A percentile compares a stretch with the other conserved stretches of the same genome.
phyloP scores from a whole-genome alignment of 495 filamentous ascomycete species.

The Neurospora tetrasperma region DNA sequence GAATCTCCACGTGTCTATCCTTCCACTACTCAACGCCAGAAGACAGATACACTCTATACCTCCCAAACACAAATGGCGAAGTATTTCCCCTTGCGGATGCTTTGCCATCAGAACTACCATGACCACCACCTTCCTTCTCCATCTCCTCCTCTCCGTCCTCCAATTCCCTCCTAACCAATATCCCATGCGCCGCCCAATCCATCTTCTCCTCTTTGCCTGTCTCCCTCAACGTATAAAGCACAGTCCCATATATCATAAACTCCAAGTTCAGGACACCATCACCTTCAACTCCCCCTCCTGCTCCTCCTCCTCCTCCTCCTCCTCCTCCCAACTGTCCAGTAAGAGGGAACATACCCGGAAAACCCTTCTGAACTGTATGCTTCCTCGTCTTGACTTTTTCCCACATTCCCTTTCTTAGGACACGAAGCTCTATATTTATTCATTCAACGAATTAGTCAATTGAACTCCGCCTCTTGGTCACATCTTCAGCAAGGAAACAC shows the following conservation, averaged over 20 bases:
- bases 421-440: constrained; percentile 12
- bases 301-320: not conserved
- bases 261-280: not conserved
- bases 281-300: not conserved
- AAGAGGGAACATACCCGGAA: constrained; percentile 16
- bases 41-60: not conserved
- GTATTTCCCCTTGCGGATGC: not conserved
- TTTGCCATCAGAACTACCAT: not conserved
- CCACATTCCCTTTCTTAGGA: constrained; percentile 18
- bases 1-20: not conserved
- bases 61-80: not conserved
- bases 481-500: too few species aligned
- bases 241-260: constrained; percentile 26
- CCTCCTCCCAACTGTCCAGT: not conserved
- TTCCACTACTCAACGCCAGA: not conserved
- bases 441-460: too few species aligned
- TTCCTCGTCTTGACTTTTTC: constrained; percentile 16
- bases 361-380: constrained; percentile 25
- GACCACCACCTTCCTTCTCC: not conserved
- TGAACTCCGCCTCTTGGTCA: too few species aligned
- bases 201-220: not conserved
- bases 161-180: not conserved
- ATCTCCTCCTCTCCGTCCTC: not conserved
- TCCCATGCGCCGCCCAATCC: constrained; percentile 17
- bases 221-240: constrained; percentile 14